Evolutionary conservation across 169 alveolate genomes (phyloP), one percentile per base, ranked within the genome.

Genomic region (Perkinsus chesapeaki): DNA sequence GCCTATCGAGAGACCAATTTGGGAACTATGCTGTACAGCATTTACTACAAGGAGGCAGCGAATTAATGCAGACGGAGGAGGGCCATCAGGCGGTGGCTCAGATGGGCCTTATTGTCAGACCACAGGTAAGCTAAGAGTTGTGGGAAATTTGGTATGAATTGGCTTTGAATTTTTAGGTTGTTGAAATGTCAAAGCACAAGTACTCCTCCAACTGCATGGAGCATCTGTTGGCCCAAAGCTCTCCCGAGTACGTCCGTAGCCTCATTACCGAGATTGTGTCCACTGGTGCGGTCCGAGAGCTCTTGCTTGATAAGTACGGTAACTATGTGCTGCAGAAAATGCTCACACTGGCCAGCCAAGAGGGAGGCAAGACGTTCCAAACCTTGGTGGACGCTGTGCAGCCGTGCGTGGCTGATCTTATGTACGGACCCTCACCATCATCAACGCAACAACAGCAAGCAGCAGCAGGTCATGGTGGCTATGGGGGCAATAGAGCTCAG

Each of bases 171-270:
- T 16, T 7, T 60, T 60, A 60, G 82, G 82, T 60, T 27, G 82
- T 60, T 60, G 82, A 60, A 23, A 60, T 60, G 82, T 60, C 82
- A 0, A 60, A 60, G 82, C 82, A 60, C 23, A 60, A 60, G 82
- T 60, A 60, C 82, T 60, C 82, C 82, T 60, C 82, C 36, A 60
- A 60, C 82, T 60, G 82, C 82, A 60, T 60, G 82, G 82, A 60
- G 82, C 82, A 60, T 23, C 82, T 60, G 7, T 34, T 60, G 3
- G 82, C 82, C 3, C 82, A 60, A 34, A 60, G 82, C 82, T 60
- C 82, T 16, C 82, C 82, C 3, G 82, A 60, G 23, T 60, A 60
- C 82, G 82, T 60, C 36, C 82, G 82, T 5, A 23, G 82, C 1
- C 31, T 60, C 3, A 60, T 60, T 34, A 60, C 12, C 82, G 82